Conservation (phyloP, 495 filamentous ascomycete species). For the Tetracladium setigerum region DNA sequence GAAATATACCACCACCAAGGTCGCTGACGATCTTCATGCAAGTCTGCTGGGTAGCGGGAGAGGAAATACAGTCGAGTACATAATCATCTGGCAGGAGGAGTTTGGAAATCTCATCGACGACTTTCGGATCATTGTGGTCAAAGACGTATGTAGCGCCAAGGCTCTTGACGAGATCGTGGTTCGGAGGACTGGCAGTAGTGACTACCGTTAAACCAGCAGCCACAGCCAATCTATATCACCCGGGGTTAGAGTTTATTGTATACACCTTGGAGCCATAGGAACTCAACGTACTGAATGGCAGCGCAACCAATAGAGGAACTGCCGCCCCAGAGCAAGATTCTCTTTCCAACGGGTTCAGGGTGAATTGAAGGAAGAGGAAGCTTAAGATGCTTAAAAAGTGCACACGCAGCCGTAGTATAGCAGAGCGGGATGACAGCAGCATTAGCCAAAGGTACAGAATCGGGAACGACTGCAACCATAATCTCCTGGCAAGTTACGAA, state of each 20-base stretch:
- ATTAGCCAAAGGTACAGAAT: slow-evolving; percentile 25
- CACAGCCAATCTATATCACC: background rate
- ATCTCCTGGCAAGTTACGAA: slow-evolving; percentile 8
- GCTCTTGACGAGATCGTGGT: slow-evolving; percentile 27
- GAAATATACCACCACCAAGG: slow-evolving; percentile 29
- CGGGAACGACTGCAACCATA: slow-evolving; percentile 25
- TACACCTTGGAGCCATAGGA: too few species aligned
- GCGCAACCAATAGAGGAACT: slow-evolving; percentile 25
- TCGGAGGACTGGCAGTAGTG: slow-evolving; percentile 27
- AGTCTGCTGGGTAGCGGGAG: slow-evolving; percentile 1
- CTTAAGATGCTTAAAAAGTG: slow-evolving; percentile 21
- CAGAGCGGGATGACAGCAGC: slow-evolving; percentile 35
- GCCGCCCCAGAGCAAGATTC: slow-evolving; percentile 32
- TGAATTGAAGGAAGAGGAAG: slow-evolving; percentile 4
- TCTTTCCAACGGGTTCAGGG: slow-evolving; percentile 12
- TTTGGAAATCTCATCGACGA: slow-evolving; percentile 16
- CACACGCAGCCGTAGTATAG: slow-evolving; percentile 32
- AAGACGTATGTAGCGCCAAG: slow-evolving; percentile 31
- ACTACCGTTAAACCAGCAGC: slow-evolving; percentile 21
- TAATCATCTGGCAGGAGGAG: slow-evolving; percentile 18
- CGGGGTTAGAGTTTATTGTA: too few species aligned
- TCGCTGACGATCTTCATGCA: slow-evolving; percentile 25
- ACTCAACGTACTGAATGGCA: slow-evolving; percentile 26
- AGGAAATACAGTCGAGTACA: slow-evolving; percentile 21
- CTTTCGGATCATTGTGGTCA: slow-evolving; percentile 26